phyloP scores from a whole-genome alignment of 306 rosid species.

The Rosa rugosa region DNA sequence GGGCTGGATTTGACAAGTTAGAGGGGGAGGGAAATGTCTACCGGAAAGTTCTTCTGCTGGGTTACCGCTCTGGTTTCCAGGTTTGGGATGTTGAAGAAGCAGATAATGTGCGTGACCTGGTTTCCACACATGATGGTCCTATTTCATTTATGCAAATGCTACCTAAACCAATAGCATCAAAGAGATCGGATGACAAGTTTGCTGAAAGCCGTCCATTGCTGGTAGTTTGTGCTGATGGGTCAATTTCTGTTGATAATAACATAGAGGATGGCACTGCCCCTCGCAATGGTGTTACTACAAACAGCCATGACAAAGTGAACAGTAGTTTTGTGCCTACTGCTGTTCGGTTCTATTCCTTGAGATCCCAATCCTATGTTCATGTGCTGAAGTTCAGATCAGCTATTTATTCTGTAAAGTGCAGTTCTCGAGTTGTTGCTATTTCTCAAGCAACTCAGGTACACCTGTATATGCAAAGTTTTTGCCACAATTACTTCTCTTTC shows the following conservation, averaged over 20 bases:
- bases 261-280: slow-evolving; percentile 48
- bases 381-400: slow-evolving; percentile 84
- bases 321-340: slow-evolving; percentile 66
- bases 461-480: slow-evolving; percentile 9
- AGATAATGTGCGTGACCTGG: slow-evolving; percentile 70
- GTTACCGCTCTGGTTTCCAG: slow-evolving; percentile 88
- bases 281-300: slow-evolving; percentile 46
- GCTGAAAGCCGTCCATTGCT: slow-evolving; percentile 67
- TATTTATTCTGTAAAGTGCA: slow-evolving; percentile 86
- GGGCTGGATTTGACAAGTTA: slow-evolving; percentile 96
- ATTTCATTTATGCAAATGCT: slow-evolving; percentile 88
- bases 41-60: slow-evolving; percentile 80
- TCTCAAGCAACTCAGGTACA: slow-evolving; percentile 85
- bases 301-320: slow-evolving; percentile 54
- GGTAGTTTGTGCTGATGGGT: slow-evolving; percentile 74
- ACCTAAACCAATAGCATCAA: slow-evolving; percentile 70
- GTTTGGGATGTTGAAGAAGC: slow-evolving; percentile 99
- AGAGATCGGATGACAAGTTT: slow-evolving; percentile 63
- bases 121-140: slow-evolving; percentile 82
- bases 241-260: slow-evolving; percentile 54
- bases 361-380: slow-evolving; percentile 76
- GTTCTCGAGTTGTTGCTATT: slow-evolving; percentile 78
- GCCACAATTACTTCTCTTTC: slow-evolving; percentile 8
- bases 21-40: slow-evolving; percentile 60
- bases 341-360: slow-evolving; percentile 80